Conservation (phyloP, 768 basidiomycete genomes). For the Piloderma croceum region DNA sequence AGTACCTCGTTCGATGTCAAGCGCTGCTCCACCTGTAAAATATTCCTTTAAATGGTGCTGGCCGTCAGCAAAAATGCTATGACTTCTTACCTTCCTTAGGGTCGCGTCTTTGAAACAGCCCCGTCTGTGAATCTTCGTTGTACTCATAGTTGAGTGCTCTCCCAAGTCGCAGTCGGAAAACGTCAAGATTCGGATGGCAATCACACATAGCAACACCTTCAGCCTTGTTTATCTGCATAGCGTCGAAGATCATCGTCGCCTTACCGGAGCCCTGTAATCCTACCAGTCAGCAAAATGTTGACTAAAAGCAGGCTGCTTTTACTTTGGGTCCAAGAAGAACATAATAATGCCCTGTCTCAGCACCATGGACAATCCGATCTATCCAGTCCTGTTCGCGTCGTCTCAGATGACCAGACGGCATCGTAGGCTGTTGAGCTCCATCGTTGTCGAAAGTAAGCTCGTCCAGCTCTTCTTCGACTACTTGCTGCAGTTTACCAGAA, state of each 20-base stretch:
- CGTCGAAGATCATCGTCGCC: constrained; percentile 78
- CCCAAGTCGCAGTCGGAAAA: constrained; percentile 79
- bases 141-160: constrained; percentile 85
- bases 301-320: constrained; percentile 7
- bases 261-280: constrained; percentile 67
- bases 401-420: constrained; percentile 60
- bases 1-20: constrained; percentile 77
- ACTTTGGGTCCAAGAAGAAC: constrained; percentile 77
- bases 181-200: constrained; percentile 82
- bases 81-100: constrained; percentile 61
- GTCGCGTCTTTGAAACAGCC: constrained; percentile 76
- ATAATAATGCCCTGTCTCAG: constrained; percentile 68
- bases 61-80: background rate
- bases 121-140: constrained; percentile 76
- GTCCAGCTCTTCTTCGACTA: constrained; percentile 23
- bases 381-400: constrained; percentile 72
- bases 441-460: constrained; percentile 33
- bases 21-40: constrained; percentile 56
- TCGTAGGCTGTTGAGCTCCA: no score
- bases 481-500: constrained; percentile 28
- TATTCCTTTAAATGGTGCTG: no score
- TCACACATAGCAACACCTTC: constrained; percentile 72
- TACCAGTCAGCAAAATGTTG: constrained; percentile 1
- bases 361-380: constrained; percentile 73
- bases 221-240: constrained; percentile 69